Base-by-base conservation (phyloP, 148 eudicot genomes). In the Silene uniflora region DNA sequence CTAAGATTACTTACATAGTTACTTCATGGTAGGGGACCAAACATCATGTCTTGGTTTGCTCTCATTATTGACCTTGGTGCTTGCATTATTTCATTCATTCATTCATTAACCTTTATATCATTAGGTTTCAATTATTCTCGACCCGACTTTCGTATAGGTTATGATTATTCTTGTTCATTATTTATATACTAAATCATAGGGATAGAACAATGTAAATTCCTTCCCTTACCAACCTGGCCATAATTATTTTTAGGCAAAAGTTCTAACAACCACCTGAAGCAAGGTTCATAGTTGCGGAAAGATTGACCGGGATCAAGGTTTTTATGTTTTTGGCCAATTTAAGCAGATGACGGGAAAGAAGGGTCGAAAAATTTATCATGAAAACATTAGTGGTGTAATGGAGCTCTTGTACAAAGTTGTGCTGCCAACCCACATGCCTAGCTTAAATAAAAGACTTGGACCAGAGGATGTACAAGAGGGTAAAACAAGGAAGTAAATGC, bases 21-120 rank as follows among this genome's bases (percentile, higher is more conserved):
- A n/a, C n/a, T n/a, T n/a, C 55, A 75, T 22, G 64, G 70, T 77
- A 47, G 78, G 78, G 77, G 82, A 74, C 82, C 78, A 73, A 56
- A 71, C 81, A 65, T 62, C 71, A 74, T 61, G 78, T 68, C 67
- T 74, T 68, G 62, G 63, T 74, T 75, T 74, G 70, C 62, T 74
- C 55, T 68, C 69, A 74, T 79, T 22, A 74, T 69, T 74, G 75
- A 74, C 56, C 52, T 60, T 73, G 21, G 61, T 47, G 27, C 5
- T 39, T 42, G 49, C 25, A 27, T n/a, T 73, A 66, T 63, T 73
- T 44, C 60, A 66, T 35, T 64, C 24, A 49, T 10, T 59, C 52
- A 49, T 61, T 62, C 74, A 77, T 71, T 56, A 42, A n/a, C n/a
- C 62, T 63, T 25, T 19, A 4, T n/a, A 23, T 32, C 25, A 5